Base-by-base conservation (phyloP, 208 protist genomes). In the Leishmania guyanensis region DNA sequence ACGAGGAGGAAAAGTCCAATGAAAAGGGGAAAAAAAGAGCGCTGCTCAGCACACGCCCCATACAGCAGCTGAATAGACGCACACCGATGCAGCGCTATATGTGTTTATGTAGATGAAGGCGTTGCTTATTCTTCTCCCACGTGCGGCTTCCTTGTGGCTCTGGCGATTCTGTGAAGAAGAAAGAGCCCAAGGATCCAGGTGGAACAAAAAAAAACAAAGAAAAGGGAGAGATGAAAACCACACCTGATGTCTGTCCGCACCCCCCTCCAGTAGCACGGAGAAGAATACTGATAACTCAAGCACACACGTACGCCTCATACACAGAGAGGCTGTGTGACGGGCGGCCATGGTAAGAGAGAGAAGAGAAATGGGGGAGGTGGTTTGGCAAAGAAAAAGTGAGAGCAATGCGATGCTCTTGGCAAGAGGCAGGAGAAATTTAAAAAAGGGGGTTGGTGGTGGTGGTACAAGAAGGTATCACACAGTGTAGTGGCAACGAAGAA, bases 271-370 rank as follows among this genome's bases (percentile, higher is more conserved):
- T 10, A 56, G 54, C n/a, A 66, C 53, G n/a, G 29, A 69, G 5
- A 77, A 51, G 65, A 72, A 33, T 53, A 12, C 8, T 33, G 51
- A 58, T 53, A 65, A 50, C 36, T 65, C 46, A 26, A 73, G 9
- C 46, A 12, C 46, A 12, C 69, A 39, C 12, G 43, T 5, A 16
- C 20, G 16, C 26, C 39, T 33, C 3, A 54, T 53, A 54, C 69
- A 26, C 46, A 46, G 20, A 14, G 26, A 51, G 20, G 39, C 69
- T 36, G 69, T 20, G 48, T 53, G 9, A 22, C 46, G 46, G 0
- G n/a, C 22, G 39, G 39, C 39, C 71, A 79, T 72, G 29, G 29
- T 20, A 66, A 66, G 70, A 60, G 73, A 73, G 33, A 71, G 54
- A 80, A 33, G n/a, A 64, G 64, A 56, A 73, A 36, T 17, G 20